Evolutionary conservation across 441 rosid species (phyloP), one percentile per base, ranked within the genome.

Genomic region (Pelargonium australe): DNA sequence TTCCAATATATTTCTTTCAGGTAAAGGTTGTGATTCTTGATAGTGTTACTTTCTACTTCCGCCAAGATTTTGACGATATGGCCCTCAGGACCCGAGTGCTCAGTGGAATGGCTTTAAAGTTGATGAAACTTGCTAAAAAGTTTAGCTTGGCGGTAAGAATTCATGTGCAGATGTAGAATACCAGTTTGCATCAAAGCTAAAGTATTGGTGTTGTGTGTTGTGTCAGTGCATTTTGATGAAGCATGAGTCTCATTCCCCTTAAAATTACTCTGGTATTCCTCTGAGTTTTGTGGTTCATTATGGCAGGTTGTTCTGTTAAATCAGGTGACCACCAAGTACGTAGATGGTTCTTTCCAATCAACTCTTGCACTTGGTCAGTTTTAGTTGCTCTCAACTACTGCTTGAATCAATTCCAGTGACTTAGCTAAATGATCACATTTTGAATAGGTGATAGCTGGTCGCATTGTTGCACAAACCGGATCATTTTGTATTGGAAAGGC

Each of bases 361-460:
- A 82, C 87, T 75, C 92, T 95, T 70, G 96, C 99, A 62, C 78
- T 89, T 70, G 99, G 98, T 89, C 79, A 67, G 69, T 66, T 72
- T 17, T 49, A n/a, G n/a, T n/a, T n/a, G n/a, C n/a, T n/a, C n/a
- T n/a, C n/a, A n/a, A n/a, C n/a, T n/a, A n/a, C n/a, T n/a, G n/a
- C n/a, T n/a, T n/a, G n/a, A n/a, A n/a, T n/a, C n/a, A n/a, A n/a
- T n/a, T n/a, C n/a, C n/a, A n/a, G n/a, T n/a, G n/a, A n/a, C n/a
- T n/a, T n/a, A n/a, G n/a, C n/a, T 49, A 13, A 49, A 12, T 3
- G 2, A 1, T 13, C 16, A 49, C 17, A 13, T 17, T 49, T 60
- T n/a, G n/a, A n/a, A 69, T 77, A 94, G 97, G 98, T 28, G 98
- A 94, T 78, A 88, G 96, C 83, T 91, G 99, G 99, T 90, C 99